Conservation (phyloP, 306 rosid genomes). For the Sindora glabra region DNA sequence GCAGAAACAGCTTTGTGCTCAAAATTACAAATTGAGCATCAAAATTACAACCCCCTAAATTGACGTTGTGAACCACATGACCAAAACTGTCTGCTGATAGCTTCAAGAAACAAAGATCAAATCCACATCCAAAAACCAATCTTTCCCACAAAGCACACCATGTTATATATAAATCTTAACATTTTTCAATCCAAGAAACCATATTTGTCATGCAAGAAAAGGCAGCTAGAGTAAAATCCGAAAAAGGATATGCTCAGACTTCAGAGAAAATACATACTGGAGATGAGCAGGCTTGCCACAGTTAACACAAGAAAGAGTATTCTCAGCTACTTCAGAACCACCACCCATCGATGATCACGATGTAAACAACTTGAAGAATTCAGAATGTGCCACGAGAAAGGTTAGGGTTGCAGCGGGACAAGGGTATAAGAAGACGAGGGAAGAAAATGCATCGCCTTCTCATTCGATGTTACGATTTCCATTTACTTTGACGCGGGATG, state of each 20-base stretch:
- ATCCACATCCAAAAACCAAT: conserved; percentile 1
- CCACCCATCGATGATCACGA: conserved; percentile 34
- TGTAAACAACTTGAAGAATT: background rate
- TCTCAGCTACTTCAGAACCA: conserved; percentile 42
- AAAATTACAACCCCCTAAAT: background rate
- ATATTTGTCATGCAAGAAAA: no score
- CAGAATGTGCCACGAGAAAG: background rate
- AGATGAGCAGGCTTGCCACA: conserved; percentile 81
- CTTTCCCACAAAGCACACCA: background rate
- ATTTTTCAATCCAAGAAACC: background rate
- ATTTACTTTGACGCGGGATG: background rate
- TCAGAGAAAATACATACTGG: conserved; percentile 38
- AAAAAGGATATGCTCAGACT: background rate
- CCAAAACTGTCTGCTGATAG: background rate
- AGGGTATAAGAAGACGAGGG: background rate
- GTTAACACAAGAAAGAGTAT: conserved; percentile 46
- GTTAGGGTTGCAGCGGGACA: conserved; percentile 15
- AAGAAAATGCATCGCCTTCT: background rate
- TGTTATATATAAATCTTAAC: background rate
- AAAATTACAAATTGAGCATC: background rate
- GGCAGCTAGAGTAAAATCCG: background rate
- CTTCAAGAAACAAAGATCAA: background rate
- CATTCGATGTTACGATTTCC: background rate
- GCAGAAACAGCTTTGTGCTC: background rate
- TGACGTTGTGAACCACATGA: background rate